phyloP scores from a whole-genome alignment of 2,329 filamentous ascomycete species.

The Colletotrichum sp. region DNA sequence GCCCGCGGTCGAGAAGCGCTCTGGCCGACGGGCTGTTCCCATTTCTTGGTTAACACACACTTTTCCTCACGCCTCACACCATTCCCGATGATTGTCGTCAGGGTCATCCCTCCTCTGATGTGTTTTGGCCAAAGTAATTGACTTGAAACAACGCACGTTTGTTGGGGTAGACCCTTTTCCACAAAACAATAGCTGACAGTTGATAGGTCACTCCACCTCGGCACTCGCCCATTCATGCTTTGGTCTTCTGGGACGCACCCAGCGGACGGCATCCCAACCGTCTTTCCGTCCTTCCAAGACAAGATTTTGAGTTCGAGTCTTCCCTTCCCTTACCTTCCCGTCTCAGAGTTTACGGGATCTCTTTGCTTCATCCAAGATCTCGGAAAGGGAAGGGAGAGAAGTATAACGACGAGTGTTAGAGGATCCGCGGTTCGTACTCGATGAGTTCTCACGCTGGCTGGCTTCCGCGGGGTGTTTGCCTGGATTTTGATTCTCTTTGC shows the following conservation, averaged over 20 bases:
- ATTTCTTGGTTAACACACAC: slow-evolving; percentile 3
- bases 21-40: slow-evolving; percentile 6
- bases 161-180: slow-evolving; percentile 2
- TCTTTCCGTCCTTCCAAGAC: not conserved
- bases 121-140: slow-evolving; percentile 16
- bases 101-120: not conserved
- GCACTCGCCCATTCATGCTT: not conserved
- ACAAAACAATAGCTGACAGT: slow-evolving; percentile 2
- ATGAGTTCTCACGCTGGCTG: not conserved
- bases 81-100: not conserved
- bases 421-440: not conserved
- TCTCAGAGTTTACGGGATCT: not conserved
- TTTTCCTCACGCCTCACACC: not conserved
- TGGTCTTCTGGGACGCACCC: not conserved
- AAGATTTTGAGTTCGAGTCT: not conserved
- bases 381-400: not conserved
- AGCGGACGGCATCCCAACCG: not conserved
- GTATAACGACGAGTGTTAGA: slow-evolving; percentile 2
- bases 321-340: not conserved
- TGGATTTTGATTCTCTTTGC: not conserved
- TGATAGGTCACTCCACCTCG: not conserved
- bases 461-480: not conserved
- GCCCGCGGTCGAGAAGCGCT: slow-evolving; percentile 19
- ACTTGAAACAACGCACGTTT: slow-evolving; percentile 13
- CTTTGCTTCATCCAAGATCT: not conserved